These are phyloP conservation scores for Skeletonema marinoi DNA, from an alignment of 108 stramenopile species.

Conservation along the genomic window DNA sequence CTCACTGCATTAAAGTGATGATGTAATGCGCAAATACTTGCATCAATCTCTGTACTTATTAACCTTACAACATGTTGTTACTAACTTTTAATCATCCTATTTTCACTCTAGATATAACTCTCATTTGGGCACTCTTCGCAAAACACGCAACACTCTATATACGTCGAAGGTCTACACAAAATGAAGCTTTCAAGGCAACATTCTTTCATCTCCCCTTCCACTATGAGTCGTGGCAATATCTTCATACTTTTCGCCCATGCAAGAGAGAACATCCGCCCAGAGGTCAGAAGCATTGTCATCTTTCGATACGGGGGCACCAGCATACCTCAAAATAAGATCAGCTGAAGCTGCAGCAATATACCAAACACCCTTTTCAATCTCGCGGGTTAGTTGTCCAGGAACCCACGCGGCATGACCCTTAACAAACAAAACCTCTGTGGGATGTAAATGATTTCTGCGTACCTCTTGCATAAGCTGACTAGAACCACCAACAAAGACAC, in stretches of 20 bases:
- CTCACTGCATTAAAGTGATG: too few relatives aligned
- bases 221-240: constrained; percentile 63
- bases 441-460: constrained; percentile 61
- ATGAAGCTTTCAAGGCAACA: constrained; percentile 50
- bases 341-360: constrained; percentile 74
- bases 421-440: constrained; percentile 76
- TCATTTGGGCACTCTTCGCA: neutral
- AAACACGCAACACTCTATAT: neutral
- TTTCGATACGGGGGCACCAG: constrained; percentile 68
- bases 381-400: constrained; percentile 79
- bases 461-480: constrained; percentile 83
- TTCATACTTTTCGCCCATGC: constrained; percentile 81
- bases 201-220: constrained; percentile 72
- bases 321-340: constrained; percentile 83
- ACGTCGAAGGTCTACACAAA: neutral
- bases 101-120: neutral
- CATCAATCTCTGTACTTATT: neutral
- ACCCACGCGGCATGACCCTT: constrained; percentile 91
- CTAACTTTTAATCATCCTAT: neutral
- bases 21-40: too few relatives aligned
- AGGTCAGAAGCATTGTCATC: constrained; percentile 77
- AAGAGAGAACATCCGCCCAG: constrained; percentile 82
- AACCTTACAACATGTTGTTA: neutral
- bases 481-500: constrained; percentile 86
- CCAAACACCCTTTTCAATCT: constrained; percentile 89